Evolutionary conservation across 83 land plant genomes (phyloP).

Genomic region (Larix sibirica): DNA sequence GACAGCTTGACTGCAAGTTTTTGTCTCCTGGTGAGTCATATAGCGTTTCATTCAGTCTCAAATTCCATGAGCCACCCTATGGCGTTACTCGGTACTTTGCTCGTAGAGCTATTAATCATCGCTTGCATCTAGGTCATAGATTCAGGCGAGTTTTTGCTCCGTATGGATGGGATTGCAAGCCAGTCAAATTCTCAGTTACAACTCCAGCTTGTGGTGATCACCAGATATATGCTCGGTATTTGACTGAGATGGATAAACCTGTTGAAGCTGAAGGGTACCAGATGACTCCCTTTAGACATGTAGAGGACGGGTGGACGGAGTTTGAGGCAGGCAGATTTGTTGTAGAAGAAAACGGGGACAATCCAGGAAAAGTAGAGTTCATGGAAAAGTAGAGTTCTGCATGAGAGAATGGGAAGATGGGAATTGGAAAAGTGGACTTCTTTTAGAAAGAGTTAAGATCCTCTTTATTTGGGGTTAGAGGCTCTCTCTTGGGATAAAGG

Average conservation of each 20-base stretch:
- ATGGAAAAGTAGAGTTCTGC: no score
- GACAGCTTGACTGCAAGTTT: no score
- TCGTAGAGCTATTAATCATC: no score
- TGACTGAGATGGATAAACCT: not conserved
- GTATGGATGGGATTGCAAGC: not conserved
- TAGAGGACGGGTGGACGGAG: not conserved
- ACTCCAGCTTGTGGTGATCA: not conserved
- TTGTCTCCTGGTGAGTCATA: not conserved
- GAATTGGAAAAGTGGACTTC: constrained; percentile 1
- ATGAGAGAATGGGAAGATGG: not conserved
- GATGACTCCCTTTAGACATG: not conserved
- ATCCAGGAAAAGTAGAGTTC: not conserved
- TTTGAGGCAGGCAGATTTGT: not conserved
- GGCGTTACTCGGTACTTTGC: not conserved
- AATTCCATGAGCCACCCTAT: not conserved
- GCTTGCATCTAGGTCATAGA: no score
- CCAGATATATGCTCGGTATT: not conserved
- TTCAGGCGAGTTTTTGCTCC: no score
- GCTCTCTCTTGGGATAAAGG: no score
- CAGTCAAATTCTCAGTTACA: not conserved
- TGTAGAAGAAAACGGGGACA: constrained; percentile 1
- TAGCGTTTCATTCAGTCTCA: not conserved
- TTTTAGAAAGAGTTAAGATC: not conserved
- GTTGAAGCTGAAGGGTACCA: not conserved
- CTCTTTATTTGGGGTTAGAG: no score